Base-by-base conservation (phyloP, 148 eudicot genomes). In the Camellia sinensis region DNA sequence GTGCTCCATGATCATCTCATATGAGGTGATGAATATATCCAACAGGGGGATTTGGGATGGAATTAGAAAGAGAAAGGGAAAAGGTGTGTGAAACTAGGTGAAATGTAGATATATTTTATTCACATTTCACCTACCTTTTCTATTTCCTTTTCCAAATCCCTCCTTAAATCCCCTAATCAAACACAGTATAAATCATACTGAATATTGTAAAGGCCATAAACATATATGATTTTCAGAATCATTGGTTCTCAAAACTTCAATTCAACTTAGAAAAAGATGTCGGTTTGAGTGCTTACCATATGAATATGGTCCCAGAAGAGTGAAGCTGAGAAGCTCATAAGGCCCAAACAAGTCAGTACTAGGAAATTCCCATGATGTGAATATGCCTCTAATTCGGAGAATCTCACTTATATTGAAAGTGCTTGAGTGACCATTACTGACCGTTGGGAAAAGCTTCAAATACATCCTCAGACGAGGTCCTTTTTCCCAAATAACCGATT, bases 391-490 rank as follows among this genome's bases (percentile, higher is more conserved):
- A 12, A 95, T 83, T 43, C 82, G 74, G 37, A 65, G 78, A 87
- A 95, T 73, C 84, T 95, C 98, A 86, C 91, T 95, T 43, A 11
- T 45, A 71, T 88, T 92, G 79, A 93, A 95, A 21, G 22, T 75
- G 76, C 3, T 50, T 7, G 82, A 79, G 74, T 81, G 85, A 53
- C 57, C 78, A 77, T 52, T 61, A 44, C 84, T 81, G 13, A 77
- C 70, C 17, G 52, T 60, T 22, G 98, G 98, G 78, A 88, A 95
- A 67, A 95, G 88, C 80, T 91, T 92, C 89, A 91, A 77, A 80
- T 91, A 79, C 96, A 95, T 95, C 81, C 90, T 80, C 76, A 95
- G 86, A 54, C 98, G 95, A 74, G 95, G 98, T 79, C 98, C 96
- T 67, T 86, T 82, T 81, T 95, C 94, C 98, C 97, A 95, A 2